These are phyloP conservation scores for Thecaphora frezii DNA, from an alignment of 1,284 basidiomycete genomes.

Conservation along the genomic window DNA sequence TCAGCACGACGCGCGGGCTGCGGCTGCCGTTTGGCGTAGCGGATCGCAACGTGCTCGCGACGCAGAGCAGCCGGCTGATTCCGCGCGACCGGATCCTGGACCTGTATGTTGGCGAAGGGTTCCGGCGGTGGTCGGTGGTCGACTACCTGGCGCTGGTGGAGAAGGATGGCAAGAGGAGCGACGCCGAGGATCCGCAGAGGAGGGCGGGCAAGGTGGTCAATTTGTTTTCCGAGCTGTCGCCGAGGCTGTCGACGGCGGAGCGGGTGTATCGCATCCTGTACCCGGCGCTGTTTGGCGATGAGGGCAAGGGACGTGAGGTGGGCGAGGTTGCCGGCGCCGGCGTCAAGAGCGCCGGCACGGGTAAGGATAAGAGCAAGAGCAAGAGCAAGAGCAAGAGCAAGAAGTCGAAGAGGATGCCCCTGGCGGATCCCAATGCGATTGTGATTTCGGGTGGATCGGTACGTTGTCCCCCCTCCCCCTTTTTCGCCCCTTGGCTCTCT, in stretches of 20 bases:
- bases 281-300: constrained; percentile 2
- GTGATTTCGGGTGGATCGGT: constrained; percentile 58
- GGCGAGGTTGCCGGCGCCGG: neutral
- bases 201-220: neutral
- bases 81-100: constrained; percentile 48
- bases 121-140: constrained; percentile 35
- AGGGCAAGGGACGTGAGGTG: neutral
- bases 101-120: constrained; percentile 38
- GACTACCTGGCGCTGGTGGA: constrained; percentile 42
- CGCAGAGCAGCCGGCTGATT: constrained; percentile 13
- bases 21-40: constrained; percentile 1
- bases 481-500: neutral
- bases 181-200: neutral
- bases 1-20: constrained; percentile 35
- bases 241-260: constrained; percentile 20
- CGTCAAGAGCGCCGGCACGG: neutral
- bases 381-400: too few species aligned
- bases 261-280: constrained; percentile 21
- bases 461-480: neutral
- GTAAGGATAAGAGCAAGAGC: too few species aligned
- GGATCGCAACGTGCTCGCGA: neutral
- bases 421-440: constrained; percentile 20
- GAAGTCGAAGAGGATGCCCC: constrained; percentile 1
- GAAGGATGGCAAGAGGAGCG: neutral
- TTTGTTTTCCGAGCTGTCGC: constrained; percentile 12